Evolutionary conservation across 2,329 filamentous ascomycete species (phyloP).

Genomic region (Botrytis paeoniae): DNA sequence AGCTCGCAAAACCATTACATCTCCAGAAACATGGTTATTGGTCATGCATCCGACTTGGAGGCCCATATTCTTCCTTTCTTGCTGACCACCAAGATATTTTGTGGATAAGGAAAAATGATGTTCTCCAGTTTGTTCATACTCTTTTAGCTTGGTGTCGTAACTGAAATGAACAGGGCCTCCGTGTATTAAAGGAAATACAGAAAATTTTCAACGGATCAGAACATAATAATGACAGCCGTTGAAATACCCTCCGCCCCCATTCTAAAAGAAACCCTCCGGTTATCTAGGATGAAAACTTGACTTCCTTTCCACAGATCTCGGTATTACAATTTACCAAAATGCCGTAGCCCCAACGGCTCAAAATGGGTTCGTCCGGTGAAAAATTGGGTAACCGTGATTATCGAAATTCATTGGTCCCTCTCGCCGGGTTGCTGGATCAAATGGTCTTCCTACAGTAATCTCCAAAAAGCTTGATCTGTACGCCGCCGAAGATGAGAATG

Average conservation of each 20-base stretch:
- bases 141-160: neutral
- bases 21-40: slow-evolving; percentile 12
- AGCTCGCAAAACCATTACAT: neutral
- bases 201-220: neutral
- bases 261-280: neutral
- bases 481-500: slow-evolving; percentile 8
- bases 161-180: neutral
- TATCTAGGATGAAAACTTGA: neutral
- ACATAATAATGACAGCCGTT: slow-evolving; percentile 3
- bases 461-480: slow-evolving; percentile 16
- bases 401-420: slow-evolving; percentile 13
- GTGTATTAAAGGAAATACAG: neutral
- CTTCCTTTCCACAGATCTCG: slow-evolving; percentile 3
- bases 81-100: neutral
- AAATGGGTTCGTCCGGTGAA: neutral
- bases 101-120: neutral
- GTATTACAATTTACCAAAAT: slow-evolving; percentile 7
- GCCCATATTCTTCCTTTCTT: neutral
- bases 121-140: neutral
- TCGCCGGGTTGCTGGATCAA: slow-evolving; percentile 19
- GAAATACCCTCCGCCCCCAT: neutral
- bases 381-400: neutral
- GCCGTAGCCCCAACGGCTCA: slow-evolving; percentile 1
- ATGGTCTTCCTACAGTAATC: slow-evolving; percentile 9
- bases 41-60: neutral